Evolutionary conservation across 176 grass and related monocot species (phyloP).

Genomic region (Oryza nivara): DNA sequence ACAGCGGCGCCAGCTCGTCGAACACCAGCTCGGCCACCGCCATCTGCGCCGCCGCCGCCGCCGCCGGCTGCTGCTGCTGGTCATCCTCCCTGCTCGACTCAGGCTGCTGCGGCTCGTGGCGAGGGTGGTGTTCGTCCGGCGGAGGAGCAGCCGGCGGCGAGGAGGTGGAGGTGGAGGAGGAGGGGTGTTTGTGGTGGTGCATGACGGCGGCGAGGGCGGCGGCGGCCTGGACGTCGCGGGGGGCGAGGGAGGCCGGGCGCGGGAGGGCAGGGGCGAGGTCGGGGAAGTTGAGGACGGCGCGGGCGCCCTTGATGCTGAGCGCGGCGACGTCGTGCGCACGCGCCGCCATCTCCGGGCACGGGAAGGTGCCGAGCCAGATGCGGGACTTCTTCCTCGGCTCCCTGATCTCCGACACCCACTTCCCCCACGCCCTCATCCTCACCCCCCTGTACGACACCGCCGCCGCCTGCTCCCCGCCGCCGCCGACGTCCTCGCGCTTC

Average conservation of each 20-base stretch:
- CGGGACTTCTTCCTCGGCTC: slow-evolving; percentile 98
- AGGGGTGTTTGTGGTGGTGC: slow-evolving; percentile 18
- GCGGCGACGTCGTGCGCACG: slow-evolving; percentile 91
- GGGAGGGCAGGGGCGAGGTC: slow-evolving; percentile 63
- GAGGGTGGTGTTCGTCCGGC: background rate
- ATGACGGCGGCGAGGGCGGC: slow-evolving; percentile 73
- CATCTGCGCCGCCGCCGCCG: background rate
- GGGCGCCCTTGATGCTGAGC: slow-evolving; percentile 72
- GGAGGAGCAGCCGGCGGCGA: background rate
- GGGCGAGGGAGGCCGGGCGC: slow-evolving; percentile 53
- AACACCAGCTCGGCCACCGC: slow-evolving; percentile 52
- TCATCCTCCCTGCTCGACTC: slow-evolving; percentile 2
- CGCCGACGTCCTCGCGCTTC: slow-evolving; percentile 17
- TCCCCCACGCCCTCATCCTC: slow-evolving; percentile 85
- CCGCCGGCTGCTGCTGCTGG: background rate
- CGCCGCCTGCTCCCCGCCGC: background rate
- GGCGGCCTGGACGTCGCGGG: slow-evolving; percentile 87
- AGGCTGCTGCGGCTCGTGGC: background rate
- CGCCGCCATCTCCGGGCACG: slow-evolving; percentile 85
- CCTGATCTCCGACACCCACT: slow-evolving; percentile 98
- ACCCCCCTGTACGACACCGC: slow-evolving; percentile 64
- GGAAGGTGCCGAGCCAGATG: slow-evolving; percentile 95
- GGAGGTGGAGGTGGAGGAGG: background rate
- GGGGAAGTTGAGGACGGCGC: slow-evolving; percentile 91
- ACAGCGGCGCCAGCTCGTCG: slow-evolving; percentile 64